A percentile compares a stretch with the other conserved stretches of the same genome.
Evolutionary conservation across 2,329 filamentous ascomycete genomes (phyloP).

Genomic region (Penicillium sp.): DNA sequence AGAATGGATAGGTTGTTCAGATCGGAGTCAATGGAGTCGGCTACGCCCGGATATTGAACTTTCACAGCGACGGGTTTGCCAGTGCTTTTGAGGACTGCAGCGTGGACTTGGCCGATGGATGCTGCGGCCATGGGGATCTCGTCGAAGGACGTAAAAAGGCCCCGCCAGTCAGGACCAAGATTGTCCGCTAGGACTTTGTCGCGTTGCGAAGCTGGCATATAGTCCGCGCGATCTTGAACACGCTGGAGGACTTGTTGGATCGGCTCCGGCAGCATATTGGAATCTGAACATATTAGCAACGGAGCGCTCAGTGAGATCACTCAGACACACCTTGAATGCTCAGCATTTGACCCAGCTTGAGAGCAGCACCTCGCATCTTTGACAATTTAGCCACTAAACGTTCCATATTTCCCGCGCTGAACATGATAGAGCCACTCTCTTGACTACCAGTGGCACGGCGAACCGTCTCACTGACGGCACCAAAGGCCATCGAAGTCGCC

Average conservation of each 20-base stretch:
- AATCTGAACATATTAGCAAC: constrained; percentile 53
- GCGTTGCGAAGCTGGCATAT: constrained; percentile 93
- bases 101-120: constrained; percentile 95
- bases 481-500: constrained; percentile 91
- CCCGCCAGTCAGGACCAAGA: constrained; percentile 78
- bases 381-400: constrained; percentile 88
- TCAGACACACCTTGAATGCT: constrained; percentile 69
- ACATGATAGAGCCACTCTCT: constrained; percentile 69
- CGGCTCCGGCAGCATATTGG: constrained; percentile 83
- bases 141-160: constrained; percentile 78
- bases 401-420: constrained; percentile 89
- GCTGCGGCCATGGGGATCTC: constrained; percentile 91
- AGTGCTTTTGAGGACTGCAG: constrained; percentile 71
- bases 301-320: not conserved
- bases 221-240: constrained; percentile 94
- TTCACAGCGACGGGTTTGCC: constrained; percentile 84
- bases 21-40: constrained; percentile 93
- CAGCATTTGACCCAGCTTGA: constrained; percentile 97
- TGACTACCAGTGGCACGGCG: constrained; percentile 72
- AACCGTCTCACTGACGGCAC: constrained; percentile 80
- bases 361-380: constrained; percentile 92
- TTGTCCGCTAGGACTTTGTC: constrained; percentile 77
- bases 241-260: constrained; percentile 89
- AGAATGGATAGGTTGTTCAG: constrained; percentile 89
- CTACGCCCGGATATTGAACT: constrained; percentile 94